phyloP scores from a whole-genome alignment of 2,329 filamentous ascomycete genomes.

The Zalaria sp. region DNA sequence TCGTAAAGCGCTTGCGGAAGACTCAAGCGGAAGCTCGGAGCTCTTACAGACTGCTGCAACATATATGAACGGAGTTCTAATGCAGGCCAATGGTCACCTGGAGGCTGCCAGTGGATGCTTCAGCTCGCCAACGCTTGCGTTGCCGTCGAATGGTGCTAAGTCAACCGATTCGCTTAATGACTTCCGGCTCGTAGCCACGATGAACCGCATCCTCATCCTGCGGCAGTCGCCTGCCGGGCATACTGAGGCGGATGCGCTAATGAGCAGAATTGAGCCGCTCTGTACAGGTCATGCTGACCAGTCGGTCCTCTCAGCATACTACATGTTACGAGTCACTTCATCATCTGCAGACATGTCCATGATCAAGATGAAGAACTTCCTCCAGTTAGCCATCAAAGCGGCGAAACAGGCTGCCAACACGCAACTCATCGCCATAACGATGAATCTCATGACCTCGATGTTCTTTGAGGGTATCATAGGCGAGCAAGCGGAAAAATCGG shows the following conservation, averaged over 20 bases:
- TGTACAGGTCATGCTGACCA: slow-evolving; percentile 57
- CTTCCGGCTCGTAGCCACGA: slow-evolving; percentile 29
- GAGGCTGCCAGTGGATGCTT: slow-evolving; percentile 55
- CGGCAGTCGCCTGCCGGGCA: slow-evolving; percentile 26
- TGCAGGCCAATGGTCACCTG: slow-evolving; percentile 64
- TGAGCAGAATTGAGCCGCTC: slow-evolving; percentile 52
- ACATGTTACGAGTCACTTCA: slow-evolving; percentile 54
- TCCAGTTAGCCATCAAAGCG: slow-evolving; percentile 57
- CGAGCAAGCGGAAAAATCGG: slow-evolving; percentile 37
- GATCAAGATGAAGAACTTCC: slow-evolving; percentile 63
- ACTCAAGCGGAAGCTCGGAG: slow-evolving; percentile 1
- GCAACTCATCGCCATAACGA: slow-evolving; percentile 67
- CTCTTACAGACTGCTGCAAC: slow-evolving; percentile 5
- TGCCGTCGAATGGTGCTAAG: slow-evolving; percentile 23
- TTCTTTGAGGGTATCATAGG: slow-evolving; percentile 76
- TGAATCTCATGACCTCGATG: slow-evolving; percentile 71
- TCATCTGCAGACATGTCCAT: slow-evolving; percentile 51
- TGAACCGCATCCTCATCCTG: slow-evolving; percentile 35
- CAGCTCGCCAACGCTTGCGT: slow-evolving; percentile 43
- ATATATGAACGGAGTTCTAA: slow-evolving; percentile 63
- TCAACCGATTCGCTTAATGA: slow-evolving; percentile 19
- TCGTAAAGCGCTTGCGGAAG: slow-evolving; percentile 18
- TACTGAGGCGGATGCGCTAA: slow-evolving; percentile 42
- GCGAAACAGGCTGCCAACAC: slow-evolving; percentile 59
- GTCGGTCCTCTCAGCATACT: slow-evolving; percentile 65